Conservation (phyloP, 2,329 filamentous ascomycete genomes). For the Colletotrichum cordylinicola region DNA sequence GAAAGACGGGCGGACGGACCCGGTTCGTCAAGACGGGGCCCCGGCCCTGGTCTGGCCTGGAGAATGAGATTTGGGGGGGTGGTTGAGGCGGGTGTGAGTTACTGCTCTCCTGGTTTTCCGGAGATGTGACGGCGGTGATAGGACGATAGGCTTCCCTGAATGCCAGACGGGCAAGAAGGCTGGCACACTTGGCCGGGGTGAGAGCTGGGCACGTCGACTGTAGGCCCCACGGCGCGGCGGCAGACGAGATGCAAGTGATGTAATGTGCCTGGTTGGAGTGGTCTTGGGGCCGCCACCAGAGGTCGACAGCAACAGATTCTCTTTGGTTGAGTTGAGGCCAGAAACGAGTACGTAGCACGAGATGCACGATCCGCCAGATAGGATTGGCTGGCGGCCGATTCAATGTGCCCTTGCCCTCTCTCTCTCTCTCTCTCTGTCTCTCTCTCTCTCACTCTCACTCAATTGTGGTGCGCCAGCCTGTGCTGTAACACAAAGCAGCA, state of each 20-base stretch:
- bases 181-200: constrained; percentile 8
- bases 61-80: constrained; percentile 2
- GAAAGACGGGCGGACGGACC: constrained; percentile 21
- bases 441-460: neutral
- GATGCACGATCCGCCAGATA: constrained; percentile 9
- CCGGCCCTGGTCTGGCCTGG: constrained; percentile 10
- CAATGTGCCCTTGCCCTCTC: neutral
- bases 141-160: constrained; percentile 13
- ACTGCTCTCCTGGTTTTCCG: neutral
- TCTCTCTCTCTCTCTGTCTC: neutral
- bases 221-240: constrained; percentile 13
- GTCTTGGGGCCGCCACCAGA: constrained; percentile 10
- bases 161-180: neutral
- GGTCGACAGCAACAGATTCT: neutral
- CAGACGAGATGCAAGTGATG: constrained; percentile 17
- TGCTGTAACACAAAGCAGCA: constrained; percentile 1
- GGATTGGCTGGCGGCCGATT: constrained; percentile 2
- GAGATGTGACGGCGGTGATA: constrained; percentile 15
- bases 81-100: constrained; percentile 8
- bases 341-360: constrained; percentile 2
- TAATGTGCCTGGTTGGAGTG: constrained; percentile 13
- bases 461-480: neutral
- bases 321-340: neutral
- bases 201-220: neutral
- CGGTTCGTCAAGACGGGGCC: constrained; percentile 25